phyloP scores from a whole-genome alignment of 2,329 filamentous ascomycete genomes.

The Xylaria sp. region DNA sequence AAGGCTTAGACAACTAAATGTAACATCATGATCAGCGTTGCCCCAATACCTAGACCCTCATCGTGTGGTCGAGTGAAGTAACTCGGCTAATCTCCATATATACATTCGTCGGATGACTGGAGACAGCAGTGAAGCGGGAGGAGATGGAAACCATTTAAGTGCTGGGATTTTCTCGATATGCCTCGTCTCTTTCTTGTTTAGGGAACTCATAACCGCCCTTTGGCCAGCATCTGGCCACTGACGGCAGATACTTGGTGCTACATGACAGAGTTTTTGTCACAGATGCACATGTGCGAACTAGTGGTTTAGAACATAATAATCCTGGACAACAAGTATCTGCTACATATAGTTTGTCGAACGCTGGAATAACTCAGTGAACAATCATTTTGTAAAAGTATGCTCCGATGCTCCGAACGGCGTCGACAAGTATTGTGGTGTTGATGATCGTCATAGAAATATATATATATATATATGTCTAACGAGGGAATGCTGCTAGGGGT shows the following conservation, averaged over 20 bases:
- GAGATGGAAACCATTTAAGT: neutral
- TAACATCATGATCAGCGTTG: constrained; percentile 15
- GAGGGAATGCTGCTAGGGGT: neutral
- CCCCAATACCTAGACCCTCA: constrained; percentile 12
- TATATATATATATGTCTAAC: neutral
- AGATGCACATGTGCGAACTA: neutral
- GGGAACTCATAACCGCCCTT: constrained; percentile 3
- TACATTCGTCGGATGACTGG: neutral
- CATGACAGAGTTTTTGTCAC: neutral
- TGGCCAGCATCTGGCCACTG: neutral
- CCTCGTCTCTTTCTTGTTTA: neutral
- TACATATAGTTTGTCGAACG: neutral
- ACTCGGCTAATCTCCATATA: neutral
- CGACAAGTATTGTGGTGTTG: neutral
- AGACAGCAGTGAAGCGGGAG: neutral
- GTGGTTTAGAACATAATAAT: neutral
- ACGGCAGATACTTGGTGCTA: neutral
- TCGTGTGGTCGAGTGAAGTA: neutral
- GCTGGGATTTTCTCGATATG: neutral
- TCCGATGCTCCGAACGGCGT: constrained; percentile 3
- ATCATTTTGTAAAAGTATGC: neutral
- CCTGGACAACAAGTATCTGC: neutral
- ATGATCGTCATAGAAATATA: neutral
- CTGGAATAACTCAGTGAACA: neutral
- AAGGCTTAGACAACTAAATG: constrained; percentile 21